Conservation (phyloP, 2,329 filamentous ascomycete species). For the Neofusicoccum parvum region DNA sequence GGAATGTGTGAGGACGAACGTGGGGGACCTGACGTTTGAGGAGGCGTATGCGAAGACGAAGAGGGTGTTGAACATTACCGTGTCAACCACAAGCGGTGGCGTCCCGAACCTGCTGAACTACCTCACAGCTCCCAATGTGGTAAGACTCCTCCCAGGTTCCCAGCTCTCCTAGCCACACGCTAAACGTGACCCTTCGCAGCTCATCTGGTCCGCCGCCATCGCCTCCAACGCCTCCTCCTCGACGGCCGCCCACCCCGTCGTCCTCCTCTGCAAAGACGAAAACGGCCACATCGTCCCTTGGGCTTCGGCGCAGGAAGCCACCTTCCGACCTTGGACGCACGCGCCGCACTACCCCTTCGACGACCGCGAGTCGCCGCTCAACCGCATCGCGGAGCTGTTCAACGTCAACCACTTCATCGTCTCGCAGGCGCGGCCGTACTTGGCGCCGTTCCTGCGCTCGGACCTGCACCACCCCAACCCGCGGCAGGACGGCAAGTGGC, state of each 20-base stretch:
- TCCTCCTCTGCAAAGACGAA: constrained; percentile 77
- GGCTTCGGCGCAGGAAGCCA: constrained; percentile 62
- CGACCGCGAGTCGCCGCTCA: constrained; percentile 68
- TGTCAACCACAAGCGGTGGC: constrained; percentile 74
- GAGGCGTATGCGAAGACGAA: constrained; percentile 88
- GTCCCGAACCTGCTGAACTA: constrained; percentile 88
- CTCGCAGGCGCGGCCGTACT: constrained; percentile 86
- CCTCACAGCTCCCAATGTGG: constrained; percentile 88
- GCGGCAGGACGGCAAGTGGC: constrained; percentile 60
- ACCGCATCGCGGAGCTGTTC: constrained; percentile 78
- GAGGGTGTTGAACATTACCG: constrained; percentile 86
- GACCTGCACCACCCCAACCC: constrained; percentile 74
- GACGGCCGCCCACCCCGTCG: constrained; percentile 66
- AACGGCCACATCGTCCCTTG: constrained; percentile 73
- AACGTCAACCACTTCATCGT: constrained; percentile 96
- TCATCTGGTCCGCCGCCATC: constrained; percentile 79
- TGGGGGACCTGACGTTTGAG: constrained; percentile 89
- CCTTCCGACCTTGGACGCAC: constrained; percentile 70
- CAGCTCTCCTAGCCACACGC: not conserved
- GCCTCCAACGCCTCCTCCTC: constrained; percentile 71
- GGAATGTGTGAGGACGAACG: constrained; percentile 79
- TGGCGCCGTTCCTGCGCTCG: constrained; percentile 80
- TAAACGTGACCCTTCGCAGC: constrained; percentile 44
- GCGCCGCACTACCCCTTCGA: constrained; percentile 35
- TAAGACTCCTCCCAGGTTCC: constrained; percentile 50